Percentiles rank a stretch among this genome's conserved stretches.
Evolutionary conservation across 371 early-diverging fungal species (phyloP).

Genomic region (Saksenaea vasiformis): DNA sequence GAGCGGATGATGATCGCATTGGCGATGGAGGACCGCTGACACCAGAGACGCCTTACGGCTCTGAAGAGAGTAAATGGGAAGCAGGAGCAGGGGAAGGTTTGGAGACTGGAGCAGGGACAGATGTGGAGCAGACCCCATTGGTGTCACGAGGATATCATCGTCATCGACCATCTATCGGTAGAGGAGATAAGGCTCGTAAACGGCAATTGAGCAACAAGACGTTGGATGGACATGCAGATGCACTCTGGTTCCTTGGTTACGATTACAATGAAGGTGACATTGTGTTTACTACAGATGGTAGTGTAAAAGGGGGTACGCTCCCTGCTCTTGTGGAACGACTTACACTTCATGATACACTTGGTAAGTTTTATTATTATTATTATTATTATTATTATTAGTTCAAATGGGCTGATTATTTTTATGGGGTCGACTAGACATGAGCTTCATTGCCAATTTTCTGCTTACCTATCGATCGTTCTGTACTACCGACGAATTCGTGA

Average conservation of each 20-base stretch:
- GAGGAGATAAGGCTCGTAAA: neutral
- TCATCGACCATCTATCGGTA: constrained; percentile 20
- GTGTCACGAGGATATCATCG: constrained; percentile 15
- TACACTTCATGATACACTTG: constrained; percentile 77
- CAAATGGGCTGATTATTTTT: constrained; percentile 2
- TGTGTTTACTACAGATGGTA: constrained; percentile 75
- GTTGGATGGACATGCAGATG: neutral
- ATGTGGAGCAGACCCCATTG: constrained; percentile 6
- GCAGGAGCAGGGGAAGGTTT: constrained; percentile 91
- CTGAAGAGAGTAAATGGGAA: constrained; percentile 87
- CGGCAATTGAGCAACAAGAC: constrained; percentile 5
- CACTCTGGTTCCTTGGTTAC: constrained; percentile 52
- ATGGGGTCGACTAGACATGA: constrained; percentile 58
- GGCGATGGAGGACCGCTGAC: constrained; percentile 2
- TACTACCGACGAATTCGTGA: constrained; percentile 74
- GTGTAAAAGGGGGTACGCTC: constrained; percentile 86
- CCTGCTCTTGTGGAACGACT: constrained; percentile 84
- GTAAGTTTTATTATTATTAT: constrained; percentile 22
- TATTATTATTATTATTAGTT: neutral
- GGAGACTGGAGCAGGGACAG: constrained; percentile 3
- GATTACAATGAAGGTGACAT: constrained; percentile 76
- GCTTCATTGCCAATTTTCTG: constrained; percentile 80
- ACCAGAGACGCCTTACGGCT: constrained; percentile 42
- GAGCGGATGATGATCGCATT: constrained; percentile 11
- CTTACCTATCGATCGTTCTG: constrained; percentile 90